Evolutionary conservation across 192 early-diverging fungal genomes (phyloP).

Genomic region (Umbelopsis isabellina): DNA sequence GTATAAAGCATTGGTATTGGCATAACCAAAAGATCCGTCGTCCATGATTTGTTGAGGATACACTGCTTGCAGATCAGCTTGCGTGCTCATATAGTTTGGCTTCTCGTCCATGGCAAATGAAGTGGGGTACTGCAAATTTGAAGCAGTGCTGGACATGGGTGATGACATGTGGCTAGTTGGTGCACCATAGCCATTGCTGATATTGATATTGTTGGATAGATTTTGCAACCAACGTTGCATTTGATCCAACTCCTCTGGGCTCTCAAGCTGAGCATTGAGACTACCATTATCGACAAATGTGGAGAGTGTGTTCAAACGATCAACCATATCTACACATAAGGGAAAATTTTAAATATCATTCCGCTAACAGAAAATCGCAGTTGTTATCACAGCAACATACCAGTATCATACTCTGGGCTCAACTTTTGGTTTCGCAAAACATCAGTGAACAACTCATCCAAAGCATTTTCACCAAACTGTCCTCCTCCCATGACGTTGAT

Average conservation of each 20-base stretch:
- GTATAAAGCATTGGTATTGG: slow-evolving; percentile 14
- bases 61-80: slow-evolving; percentile 4
- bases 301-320: slow-evolving; percentile 8
- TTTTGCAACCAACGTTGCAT: slow-evolving; percentile 19
- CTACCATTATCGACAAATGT: slow-evolving; percentile 11
- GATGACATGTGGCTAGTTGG: background rate
- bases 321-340: slow-evolving; percentile 4
- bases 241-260: slow-evolving; percentile 14
- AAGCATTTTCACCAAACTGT: slow-evolving; percentile 17
- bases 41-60: slow-evolving; percentile 19
- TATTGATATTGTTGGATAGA: slow-evolving; percentile 8
- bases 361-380: background rate
- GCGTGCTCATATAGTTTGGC: background rate
- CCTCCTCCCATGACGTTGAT: slow-evolving; percentile 14
- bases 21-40: slow-evolving; percentile 7
- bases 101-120: background rate
- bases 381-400: background rate
- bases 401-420: slow-evolving; percentile 16
- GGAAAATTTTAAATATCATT: no score
- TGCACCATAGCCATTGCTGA: background rate
- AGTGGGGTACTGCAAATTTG: slow-evolving; percentile 1
- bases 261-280: slow-evolving; percentile 9
- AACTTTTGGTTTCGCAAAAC: slow-evolving; percentile 15
- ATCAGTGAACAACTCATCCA: slow-evolving; percentile 17
- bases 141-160: background rate